Conservation (phyloP, 306 rosid genomes). For the Oemleria cerasiformis region DNA sequence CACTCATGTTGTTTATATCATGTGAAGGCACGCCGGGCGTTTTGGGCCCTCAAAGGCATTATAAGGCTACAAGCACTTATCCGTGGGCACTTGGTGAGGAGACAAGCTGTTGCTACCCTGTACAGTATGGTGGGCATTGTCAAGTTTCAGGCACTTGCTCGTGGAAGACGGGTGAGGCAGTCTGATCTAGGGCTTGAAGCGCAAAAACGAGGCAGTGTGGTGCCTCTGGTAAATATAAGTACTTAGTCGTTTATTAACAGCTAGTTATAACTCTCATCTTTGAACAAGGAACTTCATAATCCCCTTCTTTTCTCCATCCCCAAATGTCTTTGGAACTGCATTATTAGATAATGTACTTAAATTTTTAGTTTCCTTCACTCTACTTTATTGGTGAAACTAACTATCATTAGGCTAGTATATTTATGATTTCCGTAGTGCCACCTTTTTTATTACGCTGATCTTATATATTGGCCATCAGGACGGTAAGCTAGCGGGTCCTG, state of each 20-base stretch:
- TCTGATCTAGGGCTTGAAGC: constrained; percentile 66
- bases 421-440: neutral
- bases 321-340: neutral
- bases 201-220: constrained; percentile 43
- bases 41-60: constrained; percentile 93
- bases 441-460: constrained; percentile 22
- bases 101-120: constrained; percentile 91
- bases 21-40: constrained; percentile 98
- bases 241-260: neutral
- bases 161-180: constrained; percentile 68
- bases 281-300: neutral
- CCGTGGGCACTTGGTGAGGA: constrained; percentile 97
- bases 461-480: constrained; percentile 44
- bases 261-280: neutral
- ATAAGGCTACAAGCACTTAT: constrained; percentile 99
- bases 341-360: neutral
- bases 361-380: neutral
- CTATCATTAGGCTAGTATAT: neutral
- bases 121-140: constrained; percentile 80
- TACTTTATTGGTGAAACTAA: neutral
- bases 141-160: constrained; percentile 79
- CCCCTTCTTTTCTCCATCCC: neutral
- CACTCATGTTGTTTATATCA: constrained; percentile 22
- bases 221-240: constrained; percentile 43
- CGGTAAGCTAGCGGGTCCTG: constrained; percentile 42